Base-by-base conservation (phyloP, 1,139 yeast species). In the Debaryomyces sp. region DNA sequence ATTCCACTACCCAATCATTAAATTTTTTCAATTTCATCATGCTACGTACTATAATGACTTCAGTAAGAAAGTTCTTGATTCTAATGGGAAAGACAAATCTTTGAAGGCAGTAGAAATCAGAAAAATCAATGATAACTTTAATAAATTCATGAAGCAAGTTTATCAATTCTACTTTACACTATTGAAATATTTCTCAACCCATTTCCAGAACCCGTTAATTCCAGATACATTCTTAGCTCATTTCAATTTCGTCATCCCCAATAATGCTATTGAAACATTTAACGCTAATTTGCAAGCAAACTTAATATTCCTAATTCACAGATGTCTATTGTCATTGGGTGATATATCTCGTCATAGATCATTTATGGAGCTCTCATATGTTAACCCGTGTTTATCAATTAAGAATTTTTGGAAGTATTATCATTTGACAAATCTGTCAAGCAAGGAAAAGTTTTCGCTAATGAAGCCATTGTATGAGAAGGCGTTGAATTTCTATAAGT, bases 1-100 rank as follows among this genome's bases (percentile, higher is more conserved):
- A 13, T 77, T 85, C 57, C 87, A 84, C 56, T 83, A 84, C 55
- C 89, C 89, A 0, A 75, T 82, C 1, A 74, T 85, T 51, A 84
- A 83, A 54, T 77, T 76, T 59, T 84, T 73, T 54, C 80, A 77
- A 54, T 54, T 60, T 9, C 75, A 69, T 44, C 81, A 78, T 57
- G 67, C 68, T 5, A 57, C 56, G 2, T 55, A 71, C 26, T 68
- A 55, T 40, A 52, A 57, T 21, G 60, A 60, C 17, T 37, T 36
- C 17, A 33, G 26, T 13, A 45, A 30, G 50, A 52, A 30, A 37
- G 44, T 23, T 51, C 39, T 54, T 53, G 32, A 52, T 52, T 4
- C 55, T 45, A 44, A 55, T 38, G 57, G 54, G 64, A 57, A 56
- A 55, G 46, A 44, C 5, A 49, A 50, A 47, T 55, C 36, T 21